Evolutionary conservation across 768 basidiomycete genomes (phyloP).

Genomic region (Amanita subjunquillea): DNA sequence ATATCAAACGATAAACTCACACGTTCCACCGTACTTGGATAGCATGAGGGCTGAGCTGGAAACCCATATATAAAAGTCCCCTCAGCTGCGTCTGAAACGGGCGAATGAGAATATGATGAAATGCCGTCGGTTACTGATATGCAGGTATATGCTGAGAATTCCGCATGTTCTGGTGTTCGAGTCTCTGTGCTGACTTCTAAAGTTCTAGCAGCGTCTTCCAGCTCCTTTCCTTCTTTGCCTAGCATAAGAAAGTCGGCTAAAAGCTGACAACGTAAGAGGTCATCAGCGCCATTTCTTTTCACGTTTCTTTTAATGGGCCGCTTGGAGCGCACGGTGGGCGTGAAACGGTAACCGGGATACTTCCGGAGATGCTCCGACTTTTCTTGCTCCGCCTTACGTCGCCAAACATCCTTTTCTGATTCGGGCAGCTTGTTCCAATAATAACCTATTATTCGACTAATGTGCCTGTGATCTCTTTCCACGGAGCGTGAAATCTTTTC

Average conservation of each 20-base stretch:
- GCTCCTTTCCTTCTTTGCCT: slow-evolving; percentile 39
- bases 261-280: slow-evolving; percentile 36
- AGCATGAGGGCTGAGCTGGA: background rate
- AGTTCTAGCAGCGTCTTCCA: slow-evolving; percentile 28
- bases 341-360: slow-evolving; percentile 48
- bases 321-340: slow-evolving; percentile 31
- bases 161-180: background rate
- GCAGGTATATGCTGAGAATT: background rate
- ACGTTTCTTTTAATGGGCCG: slow-evolving; percentile 40
- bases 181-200: background rate
- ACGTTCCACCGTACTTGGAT: background rate
- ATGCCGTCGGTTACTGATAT: background rate
- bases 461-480: slow-evolving; percentile 48
- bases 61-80: background rate
- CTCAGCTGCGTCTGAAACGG: background rate
- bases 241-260: slow-evolving; percentile 40
- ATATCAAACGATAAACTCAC: background rate
- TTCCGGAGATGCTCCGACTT: slow-evolving; percentile 35
- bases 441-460: slow-evolving; percentile 44
- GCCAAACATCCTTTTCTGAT: slow-evolving; percentile 39
- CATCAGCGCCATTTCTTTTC: slow-evolving; percentile 37
- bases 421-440: slow-evolving; percentile 47
- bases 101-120: background rate
- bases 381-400: slow-evolving; percentile 37
- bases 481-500: slow-evolving; percentile 35